These are phyloP conservation scores for Fusarium zealandicum DNA, from an alignment of 2,329 filamentous ascomycete genomes.

Conservation along the genomic window DNA sequence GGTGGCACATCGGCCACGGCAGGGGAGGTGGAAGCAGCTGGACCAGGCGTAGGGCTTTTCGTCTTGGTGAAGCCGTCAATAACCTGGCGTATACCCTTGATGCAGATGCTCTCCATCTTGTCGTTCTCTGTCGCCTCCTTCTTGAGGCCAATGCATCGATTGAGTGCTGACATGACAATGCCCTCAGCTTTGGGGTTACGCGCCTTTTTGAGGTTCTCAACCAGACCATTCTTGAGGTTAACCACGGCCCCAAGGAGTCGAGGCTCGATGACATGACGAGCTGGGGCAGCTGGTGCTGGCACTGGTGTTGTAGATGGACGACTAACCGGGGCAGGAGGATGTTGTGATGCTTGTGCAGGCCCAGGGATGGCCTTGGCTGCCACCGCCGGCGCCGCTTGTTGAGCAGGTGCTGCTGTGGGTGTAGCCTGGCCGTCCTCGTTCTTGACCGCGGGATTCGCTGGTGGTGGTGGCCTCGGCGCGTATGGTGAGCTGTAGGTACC, in stretches of 20 bases:
- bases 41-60: constrained; percentile 46
- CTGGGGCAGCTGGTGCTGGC: constrained; percentile 34
- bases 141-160: constrained; percentile 58
- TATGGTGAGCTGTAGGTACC: constrained; percentile 50
- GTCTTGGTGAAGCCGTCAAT: constrained; percentile 53
- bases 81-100: constrained; percentile 52
- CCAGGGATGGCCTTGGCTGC: constrained; percentile 33
- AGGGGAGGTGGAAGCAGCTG: constrained; percentile 36
- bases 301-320: constrained; percentile 41
- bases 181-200: constrained; percentile 53
- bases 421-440: constrained; percentile 40
- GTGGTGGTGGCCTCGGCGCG: constrained; percentile 46
- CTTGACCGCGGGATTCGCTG: constrained; percentile 40
- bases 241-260: constrained; percentile 52
- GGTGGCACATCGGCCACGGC: constrained; percentile 35
- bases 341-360: constrained; percentile 22
- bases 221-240: constrained; percentile 56
- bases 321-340: constrained; percentile 24
- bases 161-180: constrained; percentile 61
- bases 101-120: constrained; percentile 56
- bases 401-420: constrained; percentile 10
- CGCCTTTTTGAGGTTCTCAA: constrained; percentile 54
- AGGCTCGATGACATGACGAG: constrained; percentile 53
- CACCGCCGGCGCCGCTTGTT: constrained; percentile 24
- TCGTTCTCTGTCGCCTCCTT: constrained; percentile 53